Base-by-base conservation (phyloP, 163 green algal genomes). In the Chlamydomonas reinhardtii region DNA sequence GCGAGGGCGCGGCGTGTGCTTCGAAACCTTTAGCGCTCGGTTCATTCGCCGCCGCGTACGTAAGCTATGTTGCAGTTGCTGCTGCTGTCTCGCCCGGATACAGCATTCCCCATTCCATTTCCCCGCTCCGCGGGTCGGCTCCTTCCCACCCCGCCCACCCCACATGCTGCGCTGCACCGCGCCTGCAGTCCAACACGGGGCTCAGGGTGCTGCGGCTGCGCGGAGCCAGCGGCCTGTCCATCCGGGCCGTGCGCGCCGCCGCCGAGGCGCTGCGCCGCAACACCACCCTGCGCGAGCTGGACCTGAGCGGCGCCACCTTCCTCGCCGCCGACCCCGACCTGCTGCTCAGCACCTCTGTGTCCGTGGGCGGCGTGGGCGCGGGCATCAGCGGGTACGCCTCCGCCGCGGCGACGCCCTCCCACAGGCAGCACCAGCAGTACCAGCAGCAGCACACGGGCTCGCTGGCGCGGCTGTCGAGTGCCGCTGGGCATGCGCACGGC, bases 241-340 rank as follows among this genome's bases (percentile, higher is more conserved):
- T 85, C 4, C 66, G 78, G 9, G 5, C 66, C 24, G 22, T 85
- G 43, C 43, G 78, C 27, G 78, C 78, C 66, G 66, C 66, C 43
- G 78, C 24, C 25, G 78, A 85, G 24, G 62, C 65, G 32, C 78
- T 85, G 17, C 65, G 66, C 66, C 66, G 48, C 78, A 85, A 76
- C 78, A 2, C 39, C 48, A 52, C 29, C 34, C 78, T 85, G 8
- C 16, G 4, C 20, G 78, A 85, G 31, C 78, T 85, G 35, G 78
- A 85, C 78, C 66, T 85, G 25, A 76, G 66, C 37, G 25, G 27
- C 69, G 25, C 34, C 69, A 27, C 69, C 69, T 74, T 74, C 69
- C 34, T 52, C 20, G 69, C 69, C 69, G 27, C 15, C 34, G 34
- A n/a, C 20, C 48, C 48, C 48, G 48, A 56, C 48, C 48, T 56